Evolutionary conservation across 768 basidiomycete genomes (phyloP).

Genomic region (Termitomyces sp.): DNA sequence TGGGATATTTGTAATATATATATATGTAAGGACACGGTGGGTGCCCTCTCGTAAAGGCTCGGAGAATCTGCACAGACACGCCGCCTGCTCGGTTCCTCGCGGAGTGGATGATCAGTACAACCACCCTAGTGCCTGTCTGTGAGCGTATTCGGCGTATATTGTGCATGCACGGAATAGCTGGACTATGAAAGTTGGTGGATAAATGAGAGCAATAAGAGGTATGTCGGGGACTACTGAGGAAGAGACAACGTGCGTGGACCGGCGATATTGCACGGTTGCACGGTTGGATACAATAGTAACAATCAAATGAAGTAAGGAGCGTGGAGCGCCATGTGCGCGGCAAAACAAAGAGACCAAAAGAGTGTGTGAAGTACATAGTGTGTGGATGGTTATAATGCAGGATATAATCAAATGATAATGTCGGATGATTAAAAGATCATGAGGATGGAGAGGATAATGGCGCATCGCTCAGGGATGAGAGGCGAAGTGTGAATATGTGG

Average conservation of each 20-base stretch:
- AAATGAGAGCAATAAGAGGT: conserved; percentile 7
- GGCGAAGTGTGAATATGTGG: not conserved
- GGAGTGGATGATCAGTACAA: not conserved
- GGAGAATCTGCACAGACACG: no score
- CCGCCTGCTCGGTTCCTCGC: not conserved
- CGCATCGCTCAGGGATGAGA: not conserved
- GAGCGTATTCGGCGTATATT: not conserved
- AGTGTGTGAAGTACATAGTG: conserved; percentile 5
- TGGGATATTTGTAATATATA: no score
- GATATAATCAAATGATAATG: not conserved
- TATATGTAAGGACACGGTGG: no score
- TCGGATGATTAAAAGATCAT: not conserved
- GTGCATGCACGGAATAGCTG: not conserved
- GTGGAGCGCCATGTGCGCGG: conserved; percentile 6
- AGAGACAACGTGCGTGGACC: not conserved
- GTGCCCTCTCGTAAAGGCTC: not conserved
- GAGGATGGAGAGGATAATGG: not conserved
- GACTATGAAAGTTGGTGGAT: not conserved
- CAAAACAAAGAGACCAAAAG: conserved; percentile 5
- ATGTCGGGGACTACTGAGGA: not conserved
- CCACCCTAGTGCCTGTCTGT: not conserved
- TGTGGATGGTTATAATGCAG: not conserved
- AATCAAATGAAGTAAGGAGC: conserved; percentile 5
- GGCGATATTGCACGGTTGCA: not conserved
- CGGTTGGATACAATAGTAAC: not conserved